Evolutionary conservation across 2,329 filamentous ascomycete species (phyloP), one percentile per base, ranked within the genome.

Genomic region (Cryphonectria nitschkei): DNA sequence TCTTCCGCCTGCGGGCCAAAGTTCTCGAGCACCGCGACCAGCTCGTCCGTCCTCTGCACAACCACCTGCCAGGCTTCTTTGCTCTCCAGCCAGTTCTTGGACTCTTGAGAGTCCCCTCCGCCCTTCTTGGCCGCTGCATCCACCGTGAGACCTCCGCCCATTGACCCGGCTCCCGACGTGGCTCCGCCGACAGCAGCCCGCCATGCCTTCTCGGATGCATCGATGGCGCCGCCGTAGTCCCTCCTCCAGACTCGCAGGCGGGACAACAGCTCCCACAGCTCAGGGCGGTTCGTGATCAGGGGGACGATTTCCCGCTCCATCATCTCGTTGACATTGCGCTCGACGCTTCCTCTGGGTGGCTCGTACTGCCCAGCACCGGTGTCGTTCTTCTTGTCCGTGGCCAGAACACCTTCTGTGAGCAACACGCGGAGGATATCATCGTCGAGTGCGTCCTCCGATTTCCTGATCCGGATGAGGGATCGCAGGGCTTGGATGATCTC

Each of bases 141-240:
- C 8, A 72, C 74, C n/a, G 69, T 71, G 75, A 79, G 70, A 73
- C 80, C 68, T 74, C 80, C 73, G 60, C 84, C 85, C 72, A 80
- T 83, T 68, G 74, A 84, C 78, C 77, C 86, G 74, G 83, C 75
- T 71, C 83, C 78, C 75, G 82, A 71, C 70, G 83, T 77, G 39
- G 88, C 84, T 75, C 88, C 81, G 66, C 85, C 84, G 0, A 87
- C 83, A 0, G 91, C 88, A 0, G 92, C 89, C 2, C 96, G 88
- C 95, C 95, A 99, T 0, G 92, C 93, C 78, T 95, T 95, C 81
- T 98, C 96, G 41, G 95, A 89, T 1, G 93, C 93, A 7, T 94
- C 92, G 1, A 98, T 85, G 5, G 95, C 93, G 1, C 90, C 90
- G 0, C 83, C 81, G 1, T 91, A 92, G 68, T 93, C 91, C 2